Conservation (phyloP, 2,329 filamentous ascomycete species). For the Diaporthe citrichinensis region DNA sequence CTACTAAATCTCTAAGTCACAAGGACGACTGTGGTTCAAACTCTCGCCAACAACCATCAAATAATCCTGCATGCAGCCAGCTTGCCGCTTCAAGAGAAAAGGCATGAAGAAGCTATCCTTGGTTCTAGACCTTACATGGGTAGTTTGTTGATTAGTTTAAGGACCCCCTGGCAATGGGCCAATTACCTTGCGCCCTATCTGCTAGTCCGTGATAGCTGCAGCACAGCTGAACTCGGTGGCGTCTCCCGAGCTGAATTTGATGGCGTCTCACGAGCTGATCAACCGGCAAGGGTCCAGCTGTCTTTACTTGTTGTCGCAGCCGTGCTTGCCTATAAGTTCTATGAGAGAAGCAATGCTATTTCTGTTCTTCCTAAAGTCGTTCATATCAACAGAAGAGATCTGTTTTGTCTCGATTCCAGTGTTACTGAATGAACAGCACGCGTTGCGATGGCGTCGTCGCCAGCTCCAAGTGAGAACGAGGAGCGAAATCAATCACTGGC, state of each 20-base stretch:
- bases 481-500: not conserved
- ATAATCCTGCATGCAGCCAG: not conserved
- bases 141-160: not conserved
- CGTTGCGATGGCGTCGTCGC: conserved; percentile 3
- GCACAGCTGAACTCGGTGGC: conserved; percentile 2
- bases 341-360: not conserved
- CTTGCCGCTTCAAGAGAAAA: not conserved
- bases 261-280: not conserved
- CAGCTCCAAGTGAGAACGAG: not conserved
- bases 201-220: not conserved
- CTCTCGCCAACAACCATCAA: not conserved
- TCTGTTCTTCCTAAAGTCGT: not conserved
- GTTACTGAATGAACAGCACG: not conserved
- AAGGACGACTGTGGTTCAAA: not conserved
- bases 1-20: no score
- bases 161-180: not conserved
- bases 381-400: not conserved
- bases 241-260: not conserved
- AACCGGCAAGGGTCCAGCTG: not conserved
- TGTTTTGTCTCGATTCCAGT: not conserved
- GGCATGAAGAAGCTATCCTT: not conserved
- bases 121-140: not conserved
- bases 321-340: not conserved
- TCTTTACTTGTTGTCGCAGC: not conserved
- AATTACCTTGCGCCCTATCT: not conserved